phyloP scores from a whole-genome alignment of 768 basidiomycete species.

The Hericium rajendrae region DNA sequence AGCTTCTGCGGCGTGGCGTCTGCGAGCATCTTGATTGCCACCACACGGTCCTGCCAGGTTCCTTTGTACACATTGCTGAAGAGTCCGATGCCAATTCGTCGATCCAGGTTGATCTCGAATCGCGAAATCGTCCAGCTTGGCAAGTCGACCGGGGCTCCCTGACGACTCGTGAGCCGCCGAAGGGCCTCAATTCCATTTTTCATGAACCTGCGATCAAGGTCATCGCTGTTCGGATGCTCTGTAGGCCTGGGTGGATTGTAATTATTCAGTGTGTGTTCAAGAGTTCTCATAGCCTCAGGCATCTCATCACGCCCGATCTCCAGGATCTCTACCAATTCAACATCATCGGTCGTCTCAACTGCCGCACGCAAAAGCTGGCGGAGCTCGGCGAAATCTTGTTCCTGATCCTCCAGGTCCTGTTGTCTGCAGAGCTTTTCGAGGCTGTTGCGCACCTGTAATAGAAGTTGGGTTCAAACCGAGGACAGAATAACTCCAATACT shows the following conservation, averaged over 20 bases:
- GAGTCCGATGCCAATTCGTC: conserved; percentile 63
- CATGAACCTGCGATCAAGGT: conserved; percentile 62
- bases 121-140: conserved; percentile 76
- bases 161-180: conserved; percentile 43
- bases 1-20: conserved; percentile 48
- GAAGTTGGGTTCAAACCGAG: conserved; percentile 13
- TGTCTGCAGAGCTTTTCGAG: conserved; percentile 20
- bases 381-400: conserved; percentile 44
- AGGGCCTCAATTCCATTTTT: conserved; percentile 66
- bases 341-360: conserved; percentile 48
- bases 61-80: conserved; percentile 77
- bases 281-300: conserved; percentile 72
- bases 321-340: conserved; percentile 52
- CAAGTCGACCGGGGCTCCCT: conserved; percentile 21
- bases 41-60: conserved; percentile 52
- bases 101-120: conserved; percentile 66
- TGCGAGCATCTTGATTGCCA: conserved; percentile 67
- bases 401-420: conserved; percentile 40
- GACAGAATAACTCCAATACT: conserved; percentile 19
- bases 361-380: conserved; percentile 49
- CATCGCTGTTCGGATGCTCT: conserved; percentile 22
- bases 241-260: background rate
- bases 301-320: conserved; percentile 58
- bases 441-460: conserved; percentile 1
- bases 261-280: conserved; percentile 60